Percentiles rank a stretch among this genome's conserved stretches.
phyloP scores from a whole-genome alignment of 306 rosid species.

The Corylus americana region DNA sequence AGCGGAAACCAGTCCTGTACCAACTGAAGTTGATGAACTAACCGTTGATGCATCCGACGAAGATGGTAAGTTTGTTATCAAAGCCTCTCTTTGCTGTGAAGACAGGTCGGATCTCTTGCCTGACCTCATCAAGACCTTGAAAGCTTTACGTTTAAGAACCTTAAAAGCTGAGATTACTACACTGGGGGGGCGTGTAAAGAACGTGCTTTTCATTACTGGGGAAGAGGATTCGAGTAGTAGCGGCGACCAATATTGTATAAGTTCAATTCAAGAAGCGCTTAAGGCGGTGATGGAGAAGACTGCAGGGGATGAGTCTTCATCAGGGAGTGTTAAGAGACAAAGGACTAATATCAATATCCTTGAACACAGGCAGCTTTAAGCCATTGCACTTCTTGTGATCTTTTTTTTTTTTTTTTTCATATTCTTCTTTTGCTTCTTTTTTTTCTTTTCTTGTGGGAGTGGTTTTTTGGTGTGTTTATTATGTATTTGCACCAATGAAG shows the following conservation, averaged over 20 bases:
- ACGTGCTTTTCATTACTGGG: conserved; percentile 67
- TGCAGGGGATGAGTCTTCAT: conserved; percentile 48
- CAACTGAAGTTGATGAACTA: conserved; percentile 72
- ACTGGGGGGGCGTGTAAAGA: conserved; percentile 75
- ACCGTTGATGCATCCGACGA: conserved; percentile 69
- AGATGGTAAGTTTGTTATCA: conserved; percentile 71
- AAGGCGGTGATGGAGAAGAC: conserved; percentile 82
- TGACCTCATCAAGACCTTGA: conserved; percentile 72
- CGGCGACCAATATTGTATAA: conserved; percentile 51
- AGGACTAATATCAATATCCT: conserved; percentile 72
- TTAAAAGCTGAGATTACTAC: conserved; percentile 85
- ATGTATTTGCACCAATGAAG: conserved; percentile 36
- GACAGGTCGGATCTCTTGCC: conserved; percentile 84
- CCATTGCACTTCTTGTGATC: conserved; percentile 23
- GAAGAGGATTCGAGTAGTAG: conserved; percentile 51
- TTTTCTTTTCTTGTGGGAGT: conserved; percentile 31
- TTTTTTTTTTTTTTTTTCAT: neutral
- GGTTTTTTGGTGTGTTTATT: conserved; percentile 43
- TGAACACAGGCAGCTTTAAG: conserved; percentile 54
- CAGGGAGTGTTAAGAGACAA: conserved; percentile 83
- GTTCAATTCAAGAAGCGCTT: conserved; percentile 81
- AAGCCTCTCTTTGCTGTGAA: conserved; percentile 85
- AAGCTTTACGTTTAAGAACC: conserved; percentile 60
- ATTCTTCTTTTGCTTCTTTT: neutral
- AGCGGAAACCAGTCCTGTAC: conserved; percentile 73